Conservation (phyloP, 768 basidiomycete species). For the Naganishia antarctica region DNA sequence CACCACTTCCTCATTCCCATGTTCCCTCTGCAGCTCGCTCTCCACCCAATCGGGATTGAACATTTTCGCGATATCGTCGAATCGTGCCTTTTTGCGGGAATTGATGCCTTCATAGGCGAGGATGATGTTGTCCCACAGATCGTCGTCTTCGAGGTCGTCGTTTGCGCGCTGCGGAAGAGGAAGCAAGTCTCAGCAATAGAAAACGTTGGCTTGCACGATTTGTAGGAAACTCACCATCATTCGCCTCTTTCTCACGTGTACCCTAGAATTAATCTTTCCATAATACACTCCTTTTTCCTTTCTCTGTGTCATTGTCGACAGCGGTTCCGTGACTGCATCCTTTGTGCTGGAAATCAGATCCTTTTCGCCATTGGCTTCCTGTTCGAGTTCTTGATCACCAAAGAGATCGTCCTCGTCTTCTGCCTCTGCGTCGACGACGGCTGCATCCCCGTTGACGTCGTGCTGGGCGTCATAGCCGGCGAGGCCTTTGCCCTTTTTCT, state of each 20-base stretch:
- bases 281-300: conserved; percentile 25
- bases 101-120: conserved; percentile 19
- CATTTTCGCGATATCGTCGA: conserved; percentile 17
- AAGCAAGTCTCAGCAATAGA: neutral
- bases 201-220: too few species aligned
- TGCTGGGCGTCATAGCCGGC: neutral
- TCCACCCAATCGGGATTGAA: conserved; percentile 24
- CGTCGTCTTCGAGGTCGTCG: conserved; percentile 24
- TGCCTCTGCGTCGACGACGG: conserved; percentile 9
- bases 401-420: conserved; percentile 27
- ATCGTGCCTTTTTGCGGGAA: conserved; percentile 15
- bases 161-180: conserved; percentile 5
- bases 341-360: conserved; percentile 6
- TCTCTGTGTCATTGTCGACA: conserved; percentile 9
- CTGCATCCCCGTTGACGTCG: neutral
- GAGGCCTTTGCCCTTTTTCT: neutral
- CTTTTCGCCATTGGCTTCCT: conserved; percentile 24
- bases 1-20: conserved; percentile 4
- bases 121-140: conserved; percentile 19
- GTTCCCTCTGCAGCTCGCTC: conserved; percentile 12
- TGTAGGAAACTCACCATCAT: conserved; percentile 8
- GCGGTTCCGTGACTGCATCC: neutral
- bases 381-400: conserved; percentile 21
- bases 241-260: conserved; percentile 23
- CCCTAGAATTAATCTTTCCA: conserved; percentile 13